A percentile compares a stretch with the other conserved stretches of the same genome.
These are phyloP conservation scores for Saccharum spontaneum DNA, from an alignment of 176 grass and related monocot species.

Conservation along the genomic window DNA sequence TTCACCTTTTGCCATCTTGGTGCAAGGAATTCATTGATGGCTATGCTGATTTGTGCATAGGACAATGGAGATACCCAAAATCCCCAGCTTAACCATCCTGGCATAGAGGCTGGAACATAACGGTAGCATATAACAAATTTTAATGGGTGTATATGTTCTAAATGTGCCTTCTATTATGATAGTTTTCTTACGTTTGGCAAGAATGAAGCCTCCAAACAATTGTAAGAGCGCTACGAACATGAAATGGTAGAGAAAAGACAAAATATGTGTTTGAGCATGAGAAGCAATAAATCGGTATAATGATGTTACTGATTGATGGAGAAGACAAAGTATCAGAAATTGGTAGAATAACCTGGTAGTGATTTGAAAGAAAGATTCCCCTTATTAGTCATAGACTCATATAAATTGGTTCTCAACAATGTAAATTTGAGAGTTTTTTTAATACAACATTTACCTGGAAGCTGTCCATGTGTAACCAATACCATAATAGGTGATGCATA, in stretches of 20 bases:
- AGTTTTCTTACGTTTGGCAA: conserved; percentile 4
- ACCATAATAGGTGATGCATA: conserved; percentile 54
- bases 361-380: no score
- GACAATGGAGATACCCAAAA: conserved; percentile 69
- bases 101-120: conserved; percentile 48
- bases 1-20: conserved; percentile 73
- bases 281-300: no score
- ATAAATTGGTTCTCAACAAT: no score
- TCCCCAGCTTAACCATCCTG: conserved; percentile 65
- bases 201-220: conserved; percentile 10
- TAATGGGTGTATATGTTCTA: neutral
- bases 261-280: no score
- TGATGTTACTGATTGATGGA: no score
- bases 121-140: neutral
- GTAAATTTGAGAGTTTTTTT: neutral
- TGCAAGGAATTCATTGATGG: conserved; percentile 66
- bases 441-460: conserved; percentile 34
- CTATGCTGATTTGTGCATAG: conserved; percentile 53
- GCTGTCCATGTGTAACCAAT: conserved; percentile 51
- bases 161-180: neutral
- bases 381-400: no score
- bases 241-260: no score
- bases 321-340: no score
- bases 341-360: no score
- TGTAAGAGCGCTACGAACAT: neutral